Conservation (phyloP, 2,329 filamentous ascomycete species). For the Botrytis aclada region DNA sequence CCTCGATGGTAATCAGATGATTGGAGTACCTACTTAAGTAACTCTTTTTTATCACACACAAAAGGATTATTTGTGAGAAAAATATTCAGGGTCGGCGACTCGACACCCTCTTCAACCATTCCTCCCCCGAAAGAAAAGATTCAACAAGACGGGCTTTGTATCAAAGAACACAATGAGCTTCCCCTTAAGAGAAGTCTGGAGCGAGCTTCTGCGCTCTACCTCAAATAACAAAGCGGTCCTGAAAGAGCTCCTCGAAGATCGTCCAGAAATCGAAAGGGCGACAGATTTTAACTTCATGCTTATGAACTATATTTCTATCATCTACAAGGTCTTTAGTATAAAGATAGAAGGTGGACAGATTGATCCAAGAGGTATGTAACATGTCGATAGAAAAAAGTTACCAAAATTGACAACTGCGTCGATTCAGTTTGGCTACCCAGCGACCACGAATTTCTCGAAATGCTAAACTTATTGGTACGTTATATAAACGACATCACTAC, state of each 20-base stretch:
- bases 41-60: background rate
- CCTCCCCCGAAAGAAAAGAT: background rate
- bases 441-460: conserved; percentile 8
- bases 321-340: background rate
- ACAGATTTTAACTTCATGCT: background rate
- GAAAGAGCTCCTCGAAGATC: background rate
- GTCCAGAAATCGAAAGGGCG: background rate
- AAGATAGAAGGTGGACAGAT: conserved; percentile 4
- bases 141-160: background rate
- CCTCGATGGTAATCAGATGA: background rate
- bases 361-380: conserved; percentile 3
- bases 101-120: background rate
- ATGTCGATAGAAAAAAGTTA: background rate
- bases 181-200: background rate
- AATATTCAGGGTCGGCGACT: background rate
- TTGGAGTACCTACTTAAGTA: background rate
- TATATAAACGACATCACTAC: background rate
- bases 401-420: background rate
- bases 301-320: conserved; percentile 8
- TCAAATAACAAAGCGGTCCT: background rate
- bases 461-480: background rate
- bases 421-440: background rate
- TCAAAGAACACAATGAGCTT: background rate
- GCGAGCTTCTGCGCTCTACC: conserved; percentile 3
- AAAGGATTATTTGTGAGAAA: background rate